Percentiles rank a stretch among this genome's conserved stretches.
Conservation (phyloP, 2,329 filamentous ascomycete genomes). For the Aspergillus spinulosporus region DNA sequence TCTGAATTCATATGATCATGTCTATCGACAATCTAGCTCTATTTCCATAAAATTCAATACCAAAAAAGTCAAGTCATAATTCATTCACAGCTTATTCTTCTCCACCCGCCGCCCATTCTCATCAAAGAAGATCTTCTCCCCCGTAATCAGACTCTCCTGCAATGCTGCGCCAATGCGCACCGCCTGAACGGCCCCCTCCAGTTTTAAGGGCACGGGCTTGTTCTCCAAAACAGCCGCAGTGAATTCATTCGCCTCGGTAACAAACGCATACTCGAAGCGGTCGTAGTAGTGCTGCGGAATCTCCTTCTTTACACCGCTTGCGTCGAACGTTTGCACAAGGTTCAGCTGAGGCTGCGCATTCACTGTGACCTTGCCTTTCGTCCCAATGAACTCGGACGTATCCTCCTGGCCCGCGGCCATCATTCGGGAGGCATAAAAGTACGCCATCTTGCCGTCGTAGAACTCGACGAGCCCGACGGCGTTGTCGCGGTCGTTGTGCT, state of each 20-base stretch:
- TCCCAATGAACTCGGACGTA: constrained; percentile 67
- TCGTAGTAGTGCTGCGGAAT: constrained; percentile 65
- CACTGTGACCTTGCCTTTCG: constrained; percentile 62
- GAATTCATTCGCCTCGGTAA: constrained; percentile 66
- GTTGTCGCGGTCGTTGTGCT: constrained; percentile 63
- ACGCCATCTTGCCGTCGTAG: constrained; percentile 62
- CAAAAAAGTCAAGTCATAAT: not conserved
- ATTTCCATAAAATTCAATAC: not conserved
- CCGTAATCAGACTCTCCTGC: constrained; percentile 58
- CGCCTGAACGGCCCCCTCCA: constrained; percentile 57
- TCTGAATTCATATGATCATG: too few relatives aligned
- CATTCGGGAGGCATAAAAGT: constrained; percentile 65
- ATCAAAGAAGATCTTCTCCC: constrained; percentile 61
- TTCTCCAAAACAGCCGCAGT: constrained; percentile 60
- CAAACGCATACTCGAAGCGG: constrained; percentile 64
- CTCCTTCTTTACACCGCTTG: constrained; percentile 58
- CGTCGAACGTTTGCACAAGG: constrained; percentile 58
- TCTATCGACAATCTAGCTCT: not conserved
- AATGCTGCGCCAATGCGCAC: constrained; percentile 62
- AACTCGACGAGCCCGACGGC: constrained; percentile 67
- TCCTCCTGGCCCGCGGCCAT: constrained; percentile 69
- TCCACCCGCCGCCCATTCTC: constrained; percentile 50
- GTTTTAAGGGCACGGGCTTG: constrained; percentile 55
- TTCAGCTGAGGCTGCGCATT: constrained; percentile 61
- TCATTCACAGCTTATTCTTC: constrained; percentile 28